Percentiles rank a stretch among this genome's conserved stretches.
Evolutionary conservation across 352 stramenopile genomes (phyloP).

Genomic region (Phytopythium sindhum): DNA sequence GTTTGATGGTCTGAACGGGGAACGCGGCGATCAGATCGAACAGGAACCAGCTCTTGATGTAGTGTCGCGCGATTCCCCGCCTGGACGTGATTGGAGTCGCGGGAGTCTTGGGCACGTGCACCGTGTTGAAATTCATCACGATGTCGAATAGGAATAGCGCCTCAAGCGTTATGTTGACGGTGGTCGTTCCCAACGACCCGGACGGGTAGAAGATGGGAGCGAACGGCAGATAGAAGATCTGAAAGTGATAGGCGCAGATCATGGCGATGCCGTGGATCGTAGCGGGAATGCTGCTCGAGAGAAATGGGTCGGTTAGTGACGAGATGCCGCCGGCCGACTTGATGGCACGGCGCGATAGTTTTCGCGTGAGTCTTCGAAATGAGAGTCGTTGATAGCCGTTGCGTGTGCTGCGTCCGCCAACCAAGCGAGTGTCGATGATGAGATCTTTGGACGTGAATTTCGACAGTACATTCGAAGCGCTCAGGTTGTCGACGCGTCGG

Average conservation of each 20-base stretch:
- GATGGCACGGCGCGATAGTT: neutral
- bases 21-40: constrained; percentile 14
- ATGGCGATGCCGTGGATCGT: constrained; percentile 23
- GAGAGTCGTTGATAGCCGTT: neutral
- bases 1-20: constrained; percentile 1
- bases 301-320: neutral
- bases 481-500: constrained; percentile 12
- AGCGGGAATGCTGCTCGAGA: neutral
- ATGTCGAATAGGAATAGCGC: constrained; percentile 4
- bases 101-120: constrained; percentile 7
- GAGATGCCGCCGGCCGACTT: neutral
- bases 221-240: constrained; percentile 16
- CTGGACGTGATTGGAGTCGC: constrained; percentile 13
- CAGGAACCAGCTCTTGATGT: constrained; percentile 9
- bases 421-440: constrained; percentile 10
- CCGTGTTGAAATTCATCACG: constrained; percentile 19
- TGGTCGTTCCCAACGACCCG: neutral
- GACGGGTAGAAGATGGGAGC: constrained; percentile 3
- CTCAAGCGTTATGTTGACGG: constrained; percentile 10
- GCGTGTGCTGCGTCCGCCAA: neutral
- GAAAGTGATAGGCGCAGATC: constrained; percentile 11
- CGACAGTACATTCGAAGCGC: constrained; percentile 26
- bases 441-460: constrained; percentile 14
- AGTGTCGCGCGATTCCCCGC: constrained; percentile 10
- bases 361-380: neutral